These are phyloP conservation scores for Tulasnella calospora DNA, from an alignment of 768 basidiomycete genomes.

Conservation along the genomic window DNA sequence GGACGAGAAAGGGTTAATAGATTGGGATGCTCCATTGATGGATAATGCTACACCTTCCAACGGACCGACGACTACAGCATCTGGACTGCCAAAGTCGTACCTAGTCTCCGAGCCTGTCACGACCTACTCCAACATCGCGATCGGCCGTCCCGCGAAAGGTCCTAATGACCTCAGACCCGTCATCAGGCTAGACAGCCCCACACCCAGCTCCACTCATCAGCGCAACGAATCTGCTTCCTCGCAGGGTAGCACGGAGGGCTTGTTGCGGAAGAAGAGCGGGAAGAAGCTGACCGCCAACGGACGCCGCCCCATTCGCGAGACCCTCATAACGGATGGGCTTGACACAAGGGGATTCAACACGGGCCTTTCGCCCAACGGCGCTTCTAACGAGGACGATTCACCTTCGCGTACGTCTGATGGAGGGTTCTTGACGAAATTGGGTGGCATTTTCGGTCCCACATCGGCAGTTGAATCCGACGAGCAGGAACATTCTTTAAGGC, in stretches of 20 bases:
- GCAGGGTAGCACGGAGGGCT: neutral
- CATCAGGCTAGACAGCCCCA: conserved; percentile 6
- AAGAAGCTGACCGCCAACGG: conserved; percentile 16
- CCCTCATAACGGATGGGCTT: neutral
- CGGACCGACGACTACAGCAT: neutral
- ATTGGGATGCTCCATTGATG: neutral
- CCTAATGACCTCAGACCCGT: neutral
- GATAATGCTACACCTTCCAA: neutral
- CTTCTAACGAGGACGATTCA: neutral
- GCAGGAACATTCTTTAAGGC: neutral
- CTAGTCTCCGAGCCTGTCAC: neutral
- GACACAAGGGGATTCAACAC: neutral
- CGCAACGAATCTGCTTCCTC: neutral
- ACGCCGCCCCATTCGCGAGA: conserved; percentile 16
- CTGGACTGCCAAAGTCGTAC: neutral
- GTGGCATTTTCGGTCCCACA: conserved; percentile 4
- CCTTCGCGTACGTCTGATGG: conserved; percentile 16
- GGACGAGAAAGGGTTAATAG: neutral
- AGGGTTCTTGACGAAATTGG: conserved; percentile 11
- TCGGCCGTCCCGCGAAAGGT: conserved; percentile 8
- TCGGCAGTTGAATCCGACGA: neutral
- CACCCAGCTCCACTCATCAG: neutral
- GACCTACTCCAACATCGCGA: conserved; percentile 14
- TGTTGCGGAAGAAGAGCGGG: conserved; percentile 13
- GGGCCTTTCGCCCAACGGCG: neutral